phyloP scores from a whole-genome alignment of 2,329 filamentous ascomycete genomes.

The Onygenales sp. region DNA sequence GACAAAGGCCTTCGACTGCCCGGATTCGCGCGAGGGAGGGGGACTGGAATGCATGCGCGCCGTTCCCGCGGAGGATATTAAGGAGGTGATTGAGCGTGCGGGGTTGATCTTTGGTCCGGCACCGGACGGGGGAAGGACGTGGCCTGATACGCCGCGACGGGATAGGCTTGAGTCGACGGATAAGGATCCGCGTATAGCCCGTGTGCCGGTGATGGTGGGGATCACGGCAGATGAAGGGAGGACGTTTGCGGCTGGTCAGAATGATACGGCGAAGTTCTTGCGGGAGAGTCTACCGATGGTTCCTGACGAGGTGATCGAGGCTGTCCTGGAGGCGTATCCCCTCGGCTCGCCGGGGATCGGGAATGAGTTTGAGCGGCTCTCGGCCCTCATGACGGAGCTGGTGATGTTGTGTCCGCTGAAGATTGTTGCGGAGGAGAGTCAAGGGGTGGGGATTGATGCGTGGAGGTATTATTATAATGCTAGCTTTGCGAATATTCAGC shows the following conservation, averaged over 20 bases:
- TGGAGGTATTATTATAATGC: constrained; percentile 24
- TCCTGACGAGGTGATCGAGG: constrained; percentile 3
- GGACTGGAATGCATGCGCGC: constrained; percentile 14
- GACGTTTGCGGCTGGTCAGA: constrained; percentile 11
- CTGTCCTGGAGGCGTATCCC: constrained; percentile 7
- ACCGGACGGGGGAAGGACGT: constrained; percentile 26
- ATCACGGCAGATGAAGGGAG: constrained; percentile 17
- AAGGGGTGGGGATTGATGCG: constrained; percentile 10
- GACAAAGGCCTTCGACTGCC: constrained; percentile 7
- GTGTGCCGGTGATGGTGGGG: constrained; percentile 19
- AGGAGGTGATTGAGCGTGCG: constrained; percentile 11
- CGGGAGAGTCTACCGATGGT: not conserved
- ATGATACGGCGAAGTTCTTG: constrained; percentile 7
- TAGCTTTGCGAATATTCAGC: constrained; percentile 18
- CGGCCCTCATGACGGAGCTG: constrained; percentile 14
- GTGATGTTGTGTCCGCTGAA: constrained; percentile 14
- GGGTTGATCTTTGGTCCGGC: constrained; percentile 11
- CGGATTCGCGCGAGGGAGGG: not conserved
- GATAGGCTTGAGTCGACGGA: constrained; percentile 8
- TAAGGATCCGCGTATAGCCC: constrained; percentile 8
- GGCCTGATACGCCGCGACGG: constrained; percentile 21
- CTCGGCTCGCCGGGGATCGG: constrained; percentile 7
- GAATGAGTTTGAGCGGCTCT: constrained; percentile 8
- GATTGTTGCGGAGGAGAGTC: constrained; percentile 11
- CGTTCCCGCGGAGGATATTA: constrained; percentile 10